phyloP scores from a whole-genome alignment of 2,329 filamentous ascomycete species.

The Trichoderma semiorbis region DNA sequence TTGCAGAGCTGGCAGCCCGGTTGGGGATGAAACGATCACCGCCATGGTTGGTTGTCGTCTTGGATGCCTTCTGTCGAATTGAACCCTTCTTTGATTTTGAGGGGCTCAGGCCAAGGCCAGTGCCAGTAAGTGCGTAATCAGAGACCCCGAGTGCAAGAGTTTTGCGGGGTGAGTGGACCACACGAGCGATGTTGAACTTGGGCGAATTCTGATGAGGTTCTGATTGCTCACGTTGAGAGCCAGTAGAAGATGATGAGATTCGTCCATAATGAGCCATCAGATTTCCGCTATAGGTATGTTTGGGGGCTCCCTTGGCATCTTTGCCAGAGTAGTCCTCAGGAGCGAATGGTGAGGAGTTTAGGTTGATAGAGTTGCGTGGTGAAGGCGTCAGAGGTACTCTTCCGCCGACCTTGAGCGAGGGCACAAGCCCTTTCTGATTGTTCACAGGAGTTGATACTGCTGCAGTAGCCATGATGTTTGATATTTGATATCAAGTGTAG shows the following conservation, averaged over 20 bases:
- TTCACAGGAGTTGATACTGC: constrained; percentile 88
- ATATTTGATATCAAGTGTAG: constrained; percentile 20
- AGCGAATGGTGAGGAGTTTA: constrained; percentile 72
- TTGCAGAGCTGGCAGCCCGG: constrained; percentile 82
- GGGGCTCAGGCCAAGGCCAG: constrained; percentile 64
- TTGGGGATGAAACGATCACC: constrained; percentile 97
- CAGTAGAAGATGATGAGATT: constrained; percentile 56
- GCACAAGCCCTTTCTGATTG: constrained; percentile 91
- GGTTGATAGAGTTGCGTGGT: constrained; percentile 62
- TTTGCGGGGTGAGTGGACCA: constrained; percentile 72
- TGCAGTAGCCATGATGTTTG: constrained; percentile 67
- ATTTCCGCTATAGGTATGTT: constrained; percentile 78
- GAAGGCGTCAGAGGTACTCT: constrained; percentile 94
- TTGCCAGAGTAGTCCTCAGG: constrained; percentile 58
- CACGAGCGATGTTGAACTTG: constrained; percentile 90
- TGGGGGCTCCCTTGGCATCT: constrained; percentile 53
- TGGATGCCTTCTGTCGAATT: constrained; percentile 58
- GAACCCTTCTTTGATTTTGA: constrained; percentile 55
- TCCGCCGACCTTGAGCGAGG: constrained; percentile 86
- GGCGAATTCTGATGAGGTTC: constrained; percentile 57
- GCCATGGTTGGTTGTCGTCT: constrained; percentile 76
- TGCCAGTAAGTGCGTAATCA: constrained; percentile 86
- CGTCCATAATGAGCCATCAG: constrained; percentile 76
- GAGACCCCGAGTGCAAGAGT: constrained; percentile 85
- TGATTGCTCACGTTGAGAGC: constrained; percentile 68